These are phyloP conservation scores for Vachellia collinsii DNA, from an alignment of 306 rosid genomes.

Conservation along the genomic window DNA sequence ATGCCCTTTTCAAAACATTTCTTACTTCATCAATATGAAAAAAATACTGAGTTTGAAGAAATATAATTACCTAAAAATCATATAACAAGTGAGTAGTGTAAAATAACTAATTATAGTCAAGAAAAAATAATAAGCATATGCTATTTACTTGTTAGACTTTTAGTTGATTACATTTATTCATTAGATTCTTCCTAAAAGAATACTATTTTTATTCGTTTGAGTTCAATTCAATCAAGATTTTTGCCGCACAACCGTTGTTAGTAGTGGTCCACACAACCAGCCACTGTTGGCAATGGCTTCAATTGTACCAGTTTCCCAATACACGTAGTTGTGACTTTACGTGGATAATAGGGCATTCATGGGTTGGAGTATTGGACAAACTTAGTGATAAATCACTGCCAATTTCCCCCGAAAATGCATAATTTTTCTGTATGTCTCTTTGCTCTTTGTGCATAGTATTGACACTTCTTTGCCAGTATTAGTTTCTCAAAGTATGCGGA, in stretches of 20 bases:
- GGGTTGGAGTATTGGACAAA: neutral
- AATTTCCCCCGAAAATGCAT: neutral
- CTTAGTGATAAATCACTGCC: slow-evolving; percentile 3
- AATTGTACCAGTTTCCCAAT: neutral
- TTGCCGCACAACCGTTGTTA: neutral
- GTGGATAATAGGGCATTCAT: neutral
- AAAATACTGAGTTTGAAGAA: too few relatives aligned
- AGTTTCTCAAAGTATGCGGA: neutral
- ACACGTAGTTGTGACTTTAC: neutral
- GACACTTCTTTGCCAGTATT: neutral
- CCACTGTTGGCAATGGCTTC: neutral
- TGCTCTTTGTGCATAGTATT: neutral
- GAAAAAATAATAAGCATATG: too few relatives aligned
- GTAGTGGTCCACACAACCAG: slow-evolving; percentile 1
- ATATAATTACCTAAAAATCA: too few relatives aligned
- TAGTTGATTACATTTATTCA: too few relatives aligned
- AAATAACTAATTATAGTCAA: too few relatives aligned
- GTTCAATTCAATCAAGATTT: neutral
- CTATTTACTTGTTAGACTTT: too few relatives aligned
- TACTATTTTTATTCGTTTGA: neutral
- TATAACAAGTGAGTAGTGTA: too few relatives aligned
- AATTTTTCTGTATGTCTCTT: neutral
- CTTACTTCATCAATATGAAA: neutral
- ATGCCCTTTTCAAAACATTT: neutral
- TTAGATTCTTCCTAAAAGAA: neutral